Base-by-base conservation (phyloP, 345 rosid species). In the Turnera subulata region DNA sequence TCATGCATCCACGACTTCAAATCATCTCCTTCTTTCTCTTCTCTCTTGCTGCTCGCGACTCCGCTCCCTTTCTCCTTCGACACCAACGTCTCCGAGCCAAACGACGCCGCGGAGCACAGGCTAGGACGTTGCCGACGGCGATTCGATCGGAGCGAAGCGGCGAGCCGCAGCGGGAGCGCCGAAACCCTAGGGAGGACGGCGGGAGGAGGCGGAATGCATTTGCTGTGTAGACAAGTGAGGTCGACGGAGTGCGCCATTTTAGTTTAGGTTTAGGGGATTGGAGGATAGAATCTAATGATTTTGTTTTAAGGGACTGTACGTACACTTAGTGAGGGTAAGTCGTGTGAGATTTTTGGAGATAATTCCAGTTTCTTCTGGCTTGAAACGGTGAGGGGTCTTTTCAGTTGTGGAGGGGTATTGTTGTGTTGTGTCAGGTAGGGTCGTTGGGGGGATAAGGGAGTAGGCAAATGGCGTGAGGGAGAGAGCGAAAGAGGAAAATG, bases 1-100 rank as follows among this genome's bases (percentile, higher is more conserved):
- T 75, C 75, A 63, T 86, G 95, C 98, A 92, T 86, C 96, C 98
- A 92, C 6, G 74, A 56, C 79, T 89, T 92, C 78, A 92, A 82
- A 75, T 86, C 96, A 16, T 48, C 79, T 1, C 57, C 82, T 10
- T 71, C 85, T 14, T 78, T 82, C 59, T 65, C 80, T 15, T 66
- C 84, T 72, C 73, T 82, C 68, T 56, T 80, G 76, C 78, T 80
- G 53, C 50, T 19, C 29, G 23, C 49, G 55, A 68, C 70, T 46
- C 65, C 69, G 17, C 44, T 78, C 24, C 73, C 75, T 5, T 74
- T 64, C 55, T 77, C 82, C 46, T 80, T 84, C 1, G 86, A 78
- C 18, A 88, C 48, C 43, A 86, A 53, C 22, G 89, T 84, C 43
- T 86, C 93, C 46, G 95, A 35, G 68, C 75, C 78, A 25, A 64